phyloP scores from a whole-genome alignment of 2,329 filamentous ascomycete genomes.

The Calonectria pauciramosa region DNA sequence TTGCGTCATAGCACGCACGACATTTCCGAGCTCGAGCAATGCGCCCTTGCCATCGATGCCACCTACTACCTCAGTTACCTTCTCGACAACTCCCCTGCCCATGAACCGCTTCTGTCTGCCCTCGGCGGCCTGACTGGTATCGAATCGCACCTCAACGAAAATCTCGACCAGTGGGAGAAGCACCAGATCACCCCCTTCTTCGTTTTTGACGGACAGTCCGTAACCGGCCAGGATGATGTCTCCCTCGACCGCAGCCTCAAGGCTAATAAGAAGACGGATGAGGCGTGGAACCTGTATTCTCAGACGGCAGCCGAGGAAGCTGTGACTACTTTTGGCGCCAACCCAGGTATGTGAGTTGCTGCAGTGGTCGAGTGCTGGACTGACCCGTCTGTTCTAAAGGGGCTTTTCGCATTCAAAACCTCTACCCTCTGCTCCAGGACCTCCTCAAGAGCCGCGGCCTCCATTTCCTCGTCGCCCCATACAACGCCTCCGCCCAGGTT shows the following conservation, averaged over 20 bases:
- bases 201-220: constrained; percentile 90
- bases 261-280: constrained; percentile 78
- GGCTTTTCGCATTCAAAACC: constrained; percentile 77
- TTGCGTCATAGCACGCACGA: constrained; percentile 65
- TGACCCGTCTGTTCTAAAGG: constrained; percentile 62
- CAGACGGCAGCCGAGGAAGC: constrained; percentile 83
- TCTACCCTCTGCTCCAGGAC: constrained; percentile 83
- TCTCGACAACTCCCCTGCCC: constrained; percentile 76
- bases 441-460: constrained; percentile 78
- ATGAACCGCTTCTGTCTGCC: constrained; percentile 91
- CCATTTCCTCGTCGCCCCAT: constrained; percentile 87
- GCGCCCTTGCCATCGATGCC: constrained; percentile 87
- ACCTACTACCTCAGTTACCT: constrained; percentile 88
- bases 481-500: constrained; percentile 89
- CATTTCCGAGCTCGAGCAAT: constrained; percentile 79
- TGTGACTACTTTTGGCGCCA: constrained; percentile 85
- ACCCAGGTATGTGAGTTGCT: constrained; percentile 71
- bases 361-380: constrained; percentile 28
- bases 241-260: constrained; percentile 73
- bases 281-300: constrained; percentile 91
- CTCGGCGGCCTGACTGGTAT: constrained; percentile 90
- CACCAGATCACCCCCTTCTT: constrained; percentile 85
- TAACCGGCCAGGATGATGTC: constrained; percentile 81
- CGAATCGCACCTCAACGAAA: constrained; percentile 79
- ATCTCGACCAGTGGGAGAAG: constrained; percentile 79